Percentiles rank a stretch among this genome's conserved stretches.
Conservation (phyloP, 176 grass and related monocot species). For the Oryza longistaminata region DNA sequence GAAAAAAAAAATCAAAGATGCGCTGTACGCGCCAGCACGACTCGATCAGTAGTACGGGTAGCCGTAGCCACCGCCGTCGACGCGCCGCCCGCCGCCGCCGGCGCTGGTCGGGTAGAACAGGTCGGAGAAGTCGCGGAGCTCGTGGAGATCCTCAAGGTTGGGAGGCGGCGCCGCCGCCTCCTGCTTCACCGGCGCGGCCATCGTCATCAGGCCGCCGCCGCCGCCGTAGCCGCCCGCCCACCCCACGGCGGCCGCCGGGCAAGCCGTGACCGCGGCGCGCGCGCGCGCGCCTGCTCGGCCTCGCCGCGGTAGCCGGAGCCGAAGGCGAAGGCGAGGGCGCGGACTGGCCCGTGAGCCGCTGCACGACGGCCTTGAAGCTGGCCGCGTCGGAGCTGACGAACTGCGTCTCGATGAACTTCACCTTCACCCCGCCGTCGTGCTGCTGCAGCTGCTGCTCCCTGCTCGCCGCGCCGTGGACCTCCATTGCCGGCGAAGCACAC, state of each 20-base stretch:
- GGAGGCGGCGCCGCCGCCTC: neutral
- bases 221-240: neutral
- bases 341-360: conserved; percentile 61
- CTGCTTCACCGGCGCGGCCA: neutral
- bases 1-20: neutral
- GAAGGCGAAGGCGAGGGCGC: neutral
- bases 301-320: neutral
- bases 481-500: neutral
- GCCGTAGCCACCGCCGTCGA: neutral
- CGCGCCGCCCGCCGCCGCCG: neutral
- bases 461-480: conserved; percentile 13
- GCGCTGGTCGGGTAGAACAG: conserved; percentile 24
- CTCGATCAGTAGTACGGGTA: conserved; percentile 40
- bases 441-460: neutral
- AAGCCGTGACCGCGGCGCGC: neutral
- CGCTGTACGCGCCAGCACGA: neutral
- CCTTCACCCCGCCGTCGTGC: conserved; percentile 36
- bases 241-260: neutral
- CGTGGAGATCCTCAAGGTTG: conserved; percentile 35
- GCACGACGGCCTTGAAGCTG: conserved; percentile 76
- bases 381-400: conserved; percentile 69
- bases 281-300: conserved; percentile 27
- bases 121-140: conserved; percentile 43
- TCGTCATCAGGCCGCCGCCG: too few species aligned
- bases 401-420: conserved; percentile 79